Evolutionary conservation across 2,329 filamentous ascomycete genomes (phyloP).

Genomic region (Penicillium polonicum): DNA sequence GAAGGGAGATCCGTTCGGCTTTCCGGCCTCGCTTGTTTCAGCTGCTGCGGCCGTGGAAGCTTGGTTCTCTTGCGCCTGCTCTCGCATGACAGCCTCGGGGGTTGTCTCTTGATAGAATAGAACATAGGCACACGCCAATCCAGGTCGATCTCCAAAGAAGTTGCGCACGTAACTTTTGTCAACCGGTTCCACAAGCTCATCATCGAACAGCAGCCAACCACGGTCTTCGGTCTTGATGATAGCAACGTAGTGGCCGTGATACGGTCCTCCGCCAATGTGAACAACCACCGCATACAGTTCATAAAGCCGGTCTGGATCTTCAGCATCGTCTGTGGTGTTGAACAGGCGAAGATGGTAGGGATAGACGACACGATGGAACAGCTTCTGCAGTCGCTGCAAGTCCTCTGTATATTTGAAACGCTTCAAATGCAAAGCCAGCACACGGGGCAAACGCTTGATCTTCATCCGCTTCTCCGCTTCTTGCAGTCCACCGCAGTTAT

Average conservation of each 20-base stretch:
- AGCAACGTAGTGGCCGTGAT: conserved; percentile 95
- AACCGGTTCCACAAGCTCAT: conserved; percentile 97
- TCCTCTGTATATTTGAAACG: conserved; percentile 99
- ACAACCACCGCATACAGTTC: conserved; percentile 97
- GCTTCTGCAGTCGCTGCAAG: conserved; percentile 85
- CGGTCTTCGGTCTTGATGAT: conserved; percentile 97
- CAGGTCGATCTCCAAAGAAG: conserved; percentile 92
- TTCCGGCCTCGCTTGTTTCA: conserved; percentile 43
- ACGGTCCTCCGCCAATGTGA: conserved; percentile 93
- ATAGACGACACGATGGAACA: conserved; percentile 95
- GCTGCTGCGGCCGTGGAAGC: conserved; percentile 44
- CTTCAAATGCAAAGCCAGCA: conserved; percentile 89
- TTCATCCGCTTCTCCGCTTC: conserved; percentile 99
- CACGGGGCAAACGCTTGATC: conserved; percentile 88
- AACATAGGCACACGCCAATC: conserved; percentile 91
- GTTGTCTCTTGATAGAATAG: conserved; percentile 95
- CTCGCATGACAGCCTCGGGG: conserved; percentile 65
- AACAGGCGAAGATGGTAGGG: conserved; percentile 95
- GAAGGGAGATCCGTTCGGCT: conserved; percentile 33
- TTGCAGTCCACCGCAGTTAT: conserved; percentile 92
- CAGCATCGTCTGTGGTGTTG: conserved; percentile 93
- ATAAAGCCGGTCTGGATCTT: conserved; percentile 89
- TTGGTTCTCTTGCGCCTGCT: conserved; percentile 77
- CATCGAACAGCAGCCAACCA: conserved; percentile 94
- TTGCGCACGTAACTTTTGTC: conserved; percentile 95